Conservation (phyloP, 768 basidiomycete species). For the Leccinum subgranulosum region DNA sequence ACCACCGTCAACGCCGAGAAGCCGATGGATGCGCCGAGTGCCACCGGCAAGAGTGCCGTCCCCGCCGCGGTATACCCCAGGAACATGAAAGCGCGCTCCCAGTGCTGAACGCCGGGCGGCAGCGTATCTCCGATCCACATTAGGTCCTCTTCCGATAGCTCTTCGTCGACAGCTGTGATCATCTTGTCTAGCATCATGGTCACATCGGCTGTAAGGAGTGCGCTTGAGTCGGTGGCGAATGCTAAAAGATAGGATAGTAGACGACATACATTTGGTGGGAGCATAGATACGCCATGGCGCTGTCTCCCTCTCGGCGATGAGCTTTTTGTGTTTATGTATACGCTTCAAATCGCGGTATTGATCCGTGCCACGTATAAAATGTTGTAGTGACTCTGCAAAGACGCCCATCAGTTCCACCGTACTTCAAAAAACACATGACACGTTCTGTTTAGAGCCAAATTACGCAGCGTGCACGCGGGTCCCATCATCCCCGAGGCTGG, state of each 20-base stretch:
- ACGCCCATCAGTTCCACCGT: not conserved
- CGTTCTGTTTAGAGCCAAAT: not conserved
- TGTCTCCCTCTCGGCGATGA: not conserved
- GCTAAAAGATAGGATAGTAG: not conserved
- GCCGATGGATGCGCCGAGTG: not conserved
- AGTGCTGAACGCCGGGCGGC: not conserved
- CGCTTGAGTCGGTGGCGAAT: not conserved
- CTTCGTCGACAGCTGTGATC: not conserved
- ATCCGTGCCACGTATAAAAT: not conserved
- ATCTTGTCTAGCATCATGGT: not conserved
- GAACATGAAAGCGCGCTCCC: not conserved
- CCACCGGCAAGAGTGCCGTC: not conserved
- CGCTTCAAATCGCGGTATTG: not conserved
- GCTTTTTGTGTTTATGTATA: not conserved
- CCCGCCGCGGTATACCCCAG: not conserved
- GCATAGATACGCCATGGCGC: not conserved
- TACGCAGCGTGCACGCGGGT: not conserved
- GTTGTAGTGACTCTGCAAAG: not conserved
- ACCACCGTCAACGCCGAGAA: not conserved
- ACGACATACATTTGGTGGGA: not conserved
- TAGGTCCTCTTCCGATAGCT: not conserved
- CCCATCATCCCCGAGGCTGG: conserved; percentile 20
- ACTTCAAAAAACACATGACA: not conserved
- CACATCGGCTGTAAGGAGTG: not conserved
- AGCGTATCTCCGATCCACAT: not conserved